These are phyloP conservation scores for Striga hermonthica DNA, from an alignment of 305 asterid species.

Conservation along the genomic window DNA sequence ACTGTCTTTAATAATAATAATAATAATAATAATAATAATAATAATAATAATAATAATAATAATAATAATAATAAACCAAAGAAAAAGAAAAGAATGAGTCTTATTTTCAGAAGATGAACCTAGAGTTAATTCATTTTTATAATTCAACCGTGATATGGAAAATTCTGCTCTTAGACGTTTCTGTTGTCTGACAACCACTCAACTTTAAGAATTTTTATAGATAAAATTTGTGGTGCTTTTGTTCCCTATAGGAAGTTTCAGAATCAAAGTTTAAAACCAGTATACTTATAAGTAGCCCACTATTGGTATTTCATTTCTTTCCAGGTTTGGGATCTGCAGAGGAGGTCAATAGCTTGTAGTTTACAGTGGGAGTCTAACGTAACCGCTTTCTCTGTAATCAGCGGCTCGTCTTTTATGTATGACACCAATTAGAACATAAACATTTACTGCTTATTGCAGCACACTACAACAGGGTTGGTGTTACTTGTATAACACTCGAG, in stretches of 20 bases:
- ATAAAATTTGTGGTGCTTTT: conserved; percentile 8
- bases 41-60: no score
- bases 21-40: no score
- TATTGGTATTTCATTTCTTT: conserved; percentile 23
- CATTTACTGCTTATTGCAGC: conserved; percentile 27
- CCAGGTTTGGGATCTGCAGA: conserved; percentile 84
- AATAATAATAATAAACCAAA: no score
- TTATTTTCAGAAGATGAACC: conserved; percentile 9
- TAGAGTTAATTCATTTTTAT: not conserved
- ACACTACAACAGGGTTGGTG: conserved; percentile 29
- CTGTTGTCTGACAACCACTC: not conserved
- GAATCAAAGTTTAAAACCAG: conserved; percentile 14
- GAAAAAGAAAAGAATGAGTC: not conserved
- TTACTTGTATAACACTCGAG: conserved; percentile 29
- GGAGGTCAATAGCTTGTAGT: conserved; percentile 64
- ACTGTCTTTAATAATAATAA: conserved; percentile 1
- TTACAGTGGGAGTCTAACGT: conserved; percentile 81
- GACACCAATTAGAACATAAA: conserved; percentile 35
- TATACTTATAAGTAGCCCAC: conserved; percentile 16
- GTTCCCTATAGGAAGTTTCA: conserved; percentile 20
- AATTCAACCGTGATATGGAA: conserved; percentile 4
- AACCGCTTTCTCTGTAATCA: conserved; percentile 84
- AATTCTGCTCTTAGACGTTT: conserved; percentile 11
- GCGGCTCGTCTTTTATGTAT: conserved; percentile 80
- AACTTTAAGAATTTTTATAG: not conserved